These are phyloP conservation scores for Xylariomycetidae sp. DNA, from an alignment of 2,329 filamentous ascomycete species.

Conservation along the genomic window DNA sequence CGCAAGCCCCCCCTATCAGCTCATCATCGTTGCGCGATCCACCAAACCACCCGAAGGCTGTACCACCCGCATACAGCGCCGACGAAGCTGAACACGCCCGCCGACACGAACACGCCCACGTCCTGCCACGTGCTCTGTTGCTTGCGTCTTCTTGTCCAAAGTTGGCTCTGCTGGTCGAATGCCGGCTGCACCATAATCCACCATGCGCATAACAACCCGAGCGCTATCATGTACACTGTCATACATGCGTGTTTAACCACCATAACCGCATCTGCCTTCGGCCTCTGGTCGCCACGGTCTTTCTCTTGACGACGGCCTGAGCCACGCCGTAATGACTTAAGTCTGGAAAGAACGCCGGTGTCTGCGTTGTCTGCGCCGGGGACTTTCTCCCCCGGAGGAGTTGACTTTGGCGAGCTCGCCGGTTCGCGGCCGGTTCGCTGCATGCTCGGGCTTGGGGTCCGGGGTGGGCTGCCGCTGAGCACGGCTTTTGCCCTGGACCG, in stretches of 20 bases:
- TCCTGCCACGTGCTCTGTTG: slow-evolving; percentile 19
- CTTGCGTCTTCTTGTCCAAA: slow-evolving; percentile 17
- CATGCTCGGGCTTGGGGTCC: slow-evolving; percentile 8
- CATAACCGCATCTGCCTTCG: no score
- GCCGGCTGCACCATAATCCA: slow-evolving; percentile 19
- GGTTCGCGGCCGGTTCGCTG: slow-evolving; percentile 1
- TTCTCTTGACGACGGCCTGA: no score
- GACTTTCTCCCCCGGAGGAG: slow-evolving; percentile 6
- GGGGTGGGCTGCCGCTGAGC: slow-evolving; percentile 9
- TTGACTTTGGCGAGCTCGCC: slow-evolving; percentile 3
- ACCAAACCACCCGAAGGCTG: slow-evolving; percentile 6
- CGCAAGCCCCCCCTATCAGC: no score
- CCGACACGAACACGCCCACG: slow-evolving; percentile 13
- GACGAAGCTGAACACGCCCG: slow-evolving; percentile 12
- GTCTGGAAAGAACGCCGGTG: slow-evolving; percentile 19
- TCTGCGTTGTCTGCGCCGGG: slow-evolving; percentile 12
- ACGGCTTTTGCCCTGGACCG: slow-evolving; percentile 16
- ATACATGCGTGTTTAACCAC: no score
- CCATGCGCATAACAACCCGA: slow-evolving; percentile 17
- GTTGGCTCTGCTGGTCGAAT: slow-evolving; percentile 18
- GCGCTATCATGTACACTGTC: slow-evolving; percentile 7
- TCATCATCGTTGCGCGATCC: no score
- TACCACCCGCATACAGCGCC: slow-evolving; percentile 8
- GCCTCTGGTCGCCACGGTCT: neutral
- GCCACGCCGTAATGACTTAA: no score